A percentile compares a stretch with the other conserved stretches of the same genome.
These are phyloP conservation scores for Alternaria dauci DNA, from an alignment of 2,329 filamentous ascomycete genomes.

Conservation along the genomic window DNA sequence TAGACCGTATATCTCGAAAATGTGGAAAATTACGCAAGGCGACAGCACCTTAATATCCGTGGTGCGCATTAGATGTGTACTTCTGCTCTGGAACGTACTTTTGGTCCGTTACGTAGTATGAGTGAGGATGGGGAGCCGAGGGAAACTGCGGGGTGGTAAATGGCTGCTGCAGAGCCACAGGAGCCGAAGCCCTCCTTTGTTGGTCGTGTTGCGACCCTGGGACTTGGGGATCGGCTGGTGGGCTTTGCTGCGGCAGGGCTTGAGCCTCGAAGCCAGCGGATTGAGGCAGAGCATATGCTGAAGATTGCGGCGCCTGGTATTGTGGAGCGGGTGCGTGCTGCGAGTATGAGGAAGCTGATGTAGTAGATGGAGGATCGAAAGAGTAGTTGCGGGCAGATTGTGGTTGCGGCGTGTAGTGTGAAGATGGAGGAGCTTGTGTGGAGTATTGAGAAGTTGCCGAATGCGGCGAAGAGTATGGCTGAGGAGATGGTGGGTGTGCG, in stretches of 20 bases:
- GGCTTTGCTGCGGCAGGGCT: slow-evolving; percentile 26
- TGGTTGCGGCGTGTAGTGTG: slow-evolving; percentile 32
- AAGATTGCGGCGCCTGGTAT: slow-evolving; percentile 31
- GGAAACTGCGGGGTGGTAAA: slow-evolving; percentile 36
- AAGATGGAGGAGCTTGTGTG: slow-evolving; percentile 25
- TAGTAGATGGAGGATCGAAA: slow-evolving; percentile 26
- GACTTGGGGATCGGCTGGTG: slow-evolving; percentile 26
- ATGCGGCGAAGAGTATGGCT: slow-evolving; percentile 36
- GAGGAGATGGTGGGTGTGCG: slow-evolving; percentile 36
- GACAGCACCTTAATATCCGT: slow-evolving; percentile 15
- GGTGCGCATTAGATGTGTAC: slow-evolving; percentile 18
- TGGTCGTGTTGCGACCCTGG: slow-evolving; percentile 32
- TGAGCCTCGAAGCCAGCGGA: slow-evolving; percentile 35
- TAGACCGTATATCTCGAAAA: slow-evolving; percentile 11
- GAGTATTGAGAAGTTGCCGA: slow-evolving; percentile 31
- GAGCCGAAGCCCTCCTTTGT: slow-evolving; percentile 44
- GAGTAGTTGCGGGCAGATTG: slow-evolving; percentile 33
- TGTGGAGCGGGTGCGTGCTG: slow-evolving; percentile 35
- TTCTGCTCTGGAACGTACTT: slow-evolving; percentile 34
- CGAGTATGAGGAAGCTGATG: slow-evolving; percentile 30
- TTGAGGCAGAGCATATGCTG: slow-evolving; percentile 39
- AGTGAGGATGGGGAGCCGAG: slow-evolving; percentile 32
- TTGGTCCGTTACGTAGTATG: slow-evolving; percentile 43
- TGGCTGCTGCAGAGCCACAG: slow-evolving; percentile 39
- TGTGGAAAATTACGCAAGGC: slow-evolving; percentile 2